Evolutionary conservation across 768 basidiomycete species (phyloP).

Genomic region (Tricholoma sp.): DNA sequence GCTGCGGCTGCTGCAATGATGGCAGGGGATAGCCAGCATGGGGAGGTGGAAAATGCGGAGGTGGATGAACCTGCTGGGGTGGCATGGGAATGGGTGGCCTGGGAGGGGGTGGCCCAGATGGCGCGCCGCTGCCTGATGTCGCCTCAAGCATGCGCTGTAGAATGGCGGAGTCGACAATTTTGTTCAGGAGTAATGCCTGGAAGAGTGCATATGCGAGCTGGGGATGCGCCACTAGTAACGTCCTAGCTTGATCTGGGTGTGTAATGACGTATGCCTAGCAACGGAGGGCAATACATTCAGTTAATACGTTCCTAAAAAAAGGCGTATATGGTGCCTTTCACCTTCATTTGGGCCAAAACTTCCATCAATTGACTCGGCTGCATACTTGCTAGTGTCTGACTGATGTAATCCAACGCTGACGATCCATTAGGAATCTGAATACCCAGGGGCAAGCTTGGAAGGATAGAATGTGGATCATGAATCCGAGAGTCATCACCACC

Average conservation of each 20-base stretch:
- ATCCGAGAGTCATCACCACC: slow-evolving; percentile 32
- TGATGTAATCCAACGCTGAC: slow-evolving; percentile 77
- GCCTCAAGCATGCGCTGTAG: slow-evolving; percentile 64
- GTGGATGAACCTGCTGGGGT: slow-evolving; percentile 30
- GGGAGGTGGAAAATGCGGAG: slow-evolving; percentile 23
- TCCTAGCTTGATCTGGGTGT: slow-evolving; percentile 84
- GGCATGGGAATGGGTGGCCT: slow-evolving; percentile 24
- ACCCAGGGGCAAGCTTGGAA: slow-evolving; percentile 70
- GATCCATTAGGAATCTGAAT: slow-evolving; percentile 67
- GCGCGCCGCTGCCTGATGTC: slow-evolving; percentile 18
- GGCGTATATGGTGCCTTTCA: slow-evolving; percentile 30
- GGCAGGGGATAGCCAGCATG: slow-evolving; percentile 27
- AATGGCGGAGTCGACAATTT: slow-evolving; percentile 85
- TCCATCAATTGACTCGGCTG: slow-evolving; percentile 84
- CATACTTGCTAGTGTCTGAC: slow-evolving; percentile 78
- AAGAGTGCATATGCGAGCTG: slow-evolving; percentile 96
- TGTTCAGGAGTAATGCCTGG: slow-evolving; percentile 89
- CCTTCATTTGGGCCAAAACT: slow-evolving; percentile 98
- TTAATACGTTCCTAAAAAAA: slow-evolving; percentile 2
- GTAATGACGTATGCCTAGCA: slow-evolving; percentile 85
- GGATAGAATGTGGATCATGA: slow-evolving; percentile 48
- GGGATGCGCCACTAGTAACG: slow-evolving; percentile 76
- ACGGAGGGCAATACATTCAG: slow-evolving; percentile 1
- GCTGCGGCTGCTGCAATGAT: slow-evolving; percentile 25
- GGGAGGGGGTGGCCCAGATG: slow-evolving; percentile 14